Conservation (phyloP, 768 basidiomycete genomes). For the Brasilioporus rufonigricans region DNA sequence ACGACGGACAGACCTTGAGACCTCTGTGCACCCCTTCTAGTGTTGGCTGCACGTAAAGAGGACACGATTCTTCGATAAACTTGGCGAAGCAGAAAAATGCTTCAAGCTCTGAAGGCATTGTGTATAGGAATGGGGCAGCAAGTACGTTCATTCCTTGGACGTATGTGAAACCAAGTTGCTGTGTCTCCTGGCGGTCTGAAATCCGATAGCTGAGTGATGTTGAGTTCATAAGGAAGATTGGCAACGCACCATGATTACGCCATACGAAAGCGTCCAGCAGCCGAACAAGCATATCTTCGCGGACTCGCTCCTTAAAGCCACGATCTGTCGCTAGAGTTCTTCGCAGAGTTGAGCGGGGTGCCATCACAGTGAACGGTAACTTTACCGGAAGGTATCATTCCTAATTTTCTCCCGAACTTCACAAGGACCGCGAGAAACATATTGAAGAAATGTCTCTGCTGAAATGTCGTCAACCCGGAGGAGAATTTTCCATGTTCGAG, state of each 20-base stretch:
- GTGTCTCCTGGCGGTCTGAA: conserved; percentile 70
- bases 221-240: background rate
- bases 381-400: conserved; percentile 92
- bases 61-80: conserved; percentile 94
- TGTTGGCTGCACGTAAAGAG: conserved; percentile 95
- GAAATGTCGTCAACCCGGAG: conserved; percentile 77
- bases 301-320: conserved; percentile 96
- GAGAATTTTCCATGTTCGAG: conserved; percentile 93
- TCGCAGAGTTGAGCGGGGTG: background rate
- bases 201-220: background rate
- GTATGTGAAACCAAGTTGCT: conserved; percentile 89
- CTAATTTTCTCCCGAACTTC: conserved; percentile 89
- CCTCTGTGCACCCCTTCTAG: conserved; percentile 95
- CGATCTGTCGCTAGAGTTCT: conserved; percentile 92
- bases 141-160: conserved; percentile 99
- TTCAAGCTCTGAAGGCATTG: conserved; percentile 97
- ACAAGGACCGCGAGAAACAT: conserved; percentile 82
- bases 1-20: conserved; percentile 61
- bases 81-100: conserved; percentile 96
- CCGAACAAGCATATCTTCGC: conserved; percentile 95
- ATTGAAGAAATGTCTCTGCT: conserved; percentile 71
- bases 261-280: conserved; percentile 98
- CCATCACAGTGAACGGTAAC: background rate
- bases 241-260: conserved; percentile 74
- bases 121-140: conserved; percentile 96